Base-by-base conservation (phyloP, 305 asterid genomes). In the Euphrasia arctica region DNA sequence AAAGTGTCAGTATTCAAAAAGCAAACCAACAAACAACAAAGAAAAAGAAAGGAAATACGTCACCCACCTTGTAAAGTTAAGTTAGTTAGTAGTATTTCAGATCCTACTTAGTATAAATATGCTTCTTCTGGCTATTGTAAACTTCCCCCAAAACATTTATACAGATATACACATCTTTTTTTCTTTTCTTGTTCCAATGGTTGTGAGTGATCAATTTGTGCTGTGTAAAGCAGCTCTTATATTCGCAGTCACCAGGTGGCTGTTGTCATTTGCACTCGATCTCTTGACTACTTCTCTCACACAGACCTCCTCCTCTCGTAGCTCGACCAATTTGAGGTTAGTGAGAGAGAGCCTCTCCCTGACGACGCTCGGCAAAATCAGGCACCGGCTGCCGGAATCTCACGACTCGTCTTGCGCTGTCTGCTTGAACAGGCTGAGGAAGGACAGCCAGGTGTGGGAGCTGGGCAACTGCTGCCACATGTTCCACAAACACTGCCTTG, bases 401-500 rank as follows among this genome's bases (percentile, higher is more conserved):
- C 59, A 58, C 42, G 85, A 78, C 5, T 63, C 11, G 50, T 74
- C 87, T 6, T 88, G 93, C 54, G 87, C 83, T 3, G 93, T 88
- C 7, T 88, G 94, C 76, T 54, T 85, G 77, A 73, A 82, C 54
- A 43, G 45, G 61, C 77, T 85, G 71, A 72, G 22, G 72, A 78
- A 77, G 68, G 80, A 54, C 66, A 80, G 84, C 79, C 80, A 79
- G 25, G 85, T 88, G 47, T 85, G 80, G 81, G 87, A 88, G 78
- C 79, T 83, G 31, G 63, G 78, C 54, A 85, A 85, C 71, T 88
- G 96, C 75, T 74, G 85, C 68, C 96, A 88, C 68, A 85, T 85
- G 29, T 88, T 88, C 77, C 96, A 88, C 78, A 82, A 77, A 64
- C 75, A 74, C 51, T 88, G 96, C 54, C 82, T 88, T 0, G 89